Conservation (phyloP, 2,329 filamentous ascomycete genomes). For the Xylariomycetidae sp. region DNA sequence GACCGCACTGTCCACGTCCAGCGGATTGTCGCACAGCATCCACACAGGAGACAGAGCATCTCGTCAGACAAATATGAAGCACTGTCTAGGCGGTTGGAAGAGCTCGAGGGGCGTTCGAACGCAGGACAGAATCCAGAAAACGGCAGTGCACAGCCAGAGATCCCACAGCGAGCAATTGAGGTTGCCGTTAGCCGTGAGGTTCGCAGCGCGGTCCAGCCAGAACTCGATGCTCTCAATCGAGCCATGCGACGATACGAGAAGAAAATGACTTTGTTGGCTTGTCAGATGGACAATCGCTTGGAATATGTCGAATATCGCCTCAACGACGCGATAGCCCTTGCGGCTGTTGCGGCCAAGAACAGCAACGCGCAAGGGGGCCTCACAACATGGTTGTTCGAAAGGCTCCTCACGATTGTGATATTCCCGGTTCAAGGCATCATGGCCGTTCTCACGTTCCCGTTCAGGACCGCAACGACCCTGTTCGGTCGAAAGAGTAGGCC, state of each 20-base stretch:
- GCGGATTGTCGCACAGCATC: slow-evolving; percentile 56
- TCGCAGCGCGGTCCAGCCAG: slow-evolving; percentile 63
- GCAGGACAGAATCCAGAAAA: slow-evolving; percentile 18
- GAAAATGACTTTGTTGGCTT: slow-evolving; percentile 66
- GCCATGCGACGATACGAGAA: slow-evolving; percentile 91
- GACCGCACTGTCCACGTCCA: slow-evolving; percentile 77
- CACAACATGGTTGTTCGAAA: slow-evolving; percentile 32
- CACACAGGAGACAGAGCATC: slow-evolving; percentile 32
- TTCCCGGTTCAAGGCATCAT: slow-evolving; percentile 37
- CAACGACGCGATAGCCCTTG: slow-evolving; percentile 74
- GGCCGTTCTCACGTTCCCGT: slow-evolving; percentile 36
- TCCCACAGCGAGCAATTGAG: slow-evolving; percentile 33
- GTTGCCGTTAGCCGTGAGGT: slow-evolving; percentile 49
- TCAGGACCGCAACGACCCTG: slow-evolving; percentile 31
- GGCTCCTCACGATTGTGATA: slow-evolving; percentile 27
- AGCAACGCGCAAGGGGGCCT: slow-evolving; percentile 32
- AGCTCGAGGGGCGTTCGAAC: slow-evolving; percentile 53
- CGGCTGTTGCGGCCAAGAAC: slow-evolving; percentile 62
- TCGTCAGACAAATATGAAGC: slow-evolving; percentile 43
- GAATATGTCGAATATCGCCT: slow-evolving; percentile 64
- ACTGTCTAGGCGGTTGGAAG: slow-evolving; percentile 60
- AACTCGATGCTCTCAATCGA: slow-evolving; percentile 81
- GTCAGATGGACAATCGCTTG: slow-evolving; percentile 71
- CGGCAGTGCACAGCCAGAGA: slow-evolving; percentile 21
- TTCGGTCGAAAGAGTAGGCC: slow-evolving; percentile 25